Percentiles rank a stretch among this genome's conserved stretches.
Conservation (phyloP, 495 filamentous ascomycete genomes). For the Saxispiralis lemnorum region DNA sequence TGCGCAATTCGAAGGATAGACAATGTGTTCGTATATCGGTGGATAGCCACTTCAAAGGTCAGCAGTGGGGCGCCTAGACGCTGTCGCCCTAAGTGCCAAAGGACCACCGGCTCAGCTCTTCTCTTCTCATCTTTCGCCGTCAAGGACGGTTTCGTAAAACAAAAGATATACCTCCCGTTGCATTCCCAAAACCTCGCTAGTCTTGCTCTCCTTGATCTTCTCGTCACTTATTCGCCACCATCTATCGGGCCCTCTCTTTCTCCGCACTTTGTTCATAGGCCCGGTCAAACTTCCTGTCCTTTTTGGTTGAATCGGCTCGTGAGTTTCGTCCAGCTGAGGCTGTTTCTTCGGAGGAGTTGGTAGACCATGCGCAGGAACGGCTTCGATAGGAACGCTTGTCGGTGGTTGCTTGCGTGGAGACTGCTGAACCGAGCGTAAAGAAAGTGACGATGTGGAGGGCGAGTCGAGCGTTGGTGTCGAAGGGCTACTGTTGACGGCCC, state of each 20-base stretch:
- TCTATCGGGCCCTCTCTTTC: constrained; percentile 39
- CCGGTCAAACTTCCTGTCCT: constrained; percentile 5
- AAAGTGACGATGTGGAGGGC: constrained; percentile 10
- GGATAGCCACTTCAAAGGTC: too few species aligned
- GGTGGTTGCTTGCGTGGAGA: constrained; percentile 1
- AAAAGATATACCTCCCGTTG: constrained; percentile 89
- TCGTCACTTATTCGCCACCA: constrained; percentile 99
- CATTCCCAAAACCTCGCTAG: constrained; percentile 78
- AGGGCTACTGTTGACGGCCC: neutral
- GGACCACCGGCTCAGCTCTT: too few species aligned
- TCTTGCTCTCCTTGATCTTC: constrained; percentile 85
- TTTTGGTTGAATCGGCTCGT: neutral
- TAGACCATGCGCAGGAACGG: constrained; percentile 13
- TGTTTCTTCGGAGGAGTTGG: constrained; percentile 4
- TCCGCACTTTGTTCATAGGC: constrained; percentile 21
- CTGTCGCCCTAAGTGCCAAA: too few species aligned
- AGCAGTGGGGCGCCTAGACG: too few species aligned
- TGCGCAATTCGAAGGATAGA: too few species aligned
- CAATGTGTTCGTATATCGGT: too few species aligned
- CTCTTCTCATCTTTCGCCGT: neutral
- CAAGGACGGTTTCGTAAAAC: constrained; percentile 65
- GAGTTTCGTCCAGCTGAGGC: neutral
- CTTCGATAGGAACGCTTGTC: constrained; percentile 13
- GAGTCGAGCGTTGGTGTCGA: constrained; percentile 7
- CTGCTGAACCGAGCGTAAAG: constrained; percentile 6